Conservation (phyloP, 768 basidiomycete species). For the Pisolithus sp. region DNA sequence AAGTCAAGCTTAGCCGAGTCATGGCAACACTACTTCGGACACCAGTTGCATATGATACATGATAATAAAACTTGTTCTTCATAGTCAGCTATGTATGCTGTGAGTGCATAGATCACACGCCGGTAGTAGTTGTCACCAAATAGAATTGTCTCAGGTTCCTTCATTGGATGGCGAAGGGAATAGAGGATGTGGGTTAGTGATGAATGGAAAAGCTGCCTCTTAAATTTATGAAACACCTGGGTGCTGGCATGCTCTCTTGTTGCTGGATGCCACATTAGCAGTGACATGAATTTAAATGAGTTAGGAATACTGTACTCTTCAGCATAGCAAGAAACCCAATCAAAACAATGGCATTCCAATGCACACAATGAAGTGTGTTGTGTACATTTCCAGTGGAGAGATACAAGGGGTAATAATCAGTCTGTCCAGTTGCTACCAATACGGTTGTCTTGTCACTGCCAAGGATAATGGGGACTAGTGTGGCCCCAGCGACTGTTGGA, state of each 20-base stretch:
- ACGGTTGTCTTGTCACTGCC: slow-evolving; percentile 7
- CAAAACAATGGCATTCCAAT: slow-evolving; percentile 3
- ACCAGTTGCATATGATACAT: slow-evolving; percentile 14
- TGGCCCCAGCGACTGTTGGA: slow-evolving; percentile 19
- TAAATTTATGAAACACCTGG: slow-evolving; percentile 11
- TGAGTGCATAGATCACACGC: slow-evolving; percentile 13
- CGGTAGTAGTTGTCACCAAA: slow-evolving; percentile 16
- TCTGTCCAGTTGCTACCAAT: slow-evolving; percentile 3
- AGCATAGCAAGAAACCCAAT: slow-evolving; percentile 27
- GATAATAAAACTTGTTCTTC: slow-evolving; percentile 13
- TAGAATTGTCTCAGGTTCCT: slow-evolving; percentile 4
- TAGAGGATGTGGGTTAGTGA: slow-evolving; percentile 10
- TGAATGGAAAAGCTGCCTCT: slow-evolving; percentile 14
- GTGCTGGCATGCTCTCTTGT: slow-evolving; percentile 3
- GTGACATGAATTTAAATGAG: not conserved
- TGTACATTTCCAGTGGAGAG: slow-evolving; percentile 6
- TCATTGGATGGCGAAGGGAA: slow-evolving; percentile 9
- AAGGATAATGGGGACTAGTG: slow-evolving; percentile 7
- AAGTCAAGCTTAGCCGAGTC: too few relatives aligned
- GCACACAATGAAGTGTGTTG: slow-evolving; percentile 1
- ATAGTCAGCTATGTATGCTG: slow-evolving; percentile 17
- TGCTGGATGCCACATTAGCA: not conserved
- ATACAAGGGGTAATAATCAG: slow-evolving; percentile 7
- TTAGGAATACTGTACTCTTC: slow-evolving; percentile 6
- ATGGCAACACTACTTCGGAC: too few relatives aligned